Base-by-base conservation (phyloP, 1,139 yeast genomes). In the Suhomyces guaymorum region DNA sequence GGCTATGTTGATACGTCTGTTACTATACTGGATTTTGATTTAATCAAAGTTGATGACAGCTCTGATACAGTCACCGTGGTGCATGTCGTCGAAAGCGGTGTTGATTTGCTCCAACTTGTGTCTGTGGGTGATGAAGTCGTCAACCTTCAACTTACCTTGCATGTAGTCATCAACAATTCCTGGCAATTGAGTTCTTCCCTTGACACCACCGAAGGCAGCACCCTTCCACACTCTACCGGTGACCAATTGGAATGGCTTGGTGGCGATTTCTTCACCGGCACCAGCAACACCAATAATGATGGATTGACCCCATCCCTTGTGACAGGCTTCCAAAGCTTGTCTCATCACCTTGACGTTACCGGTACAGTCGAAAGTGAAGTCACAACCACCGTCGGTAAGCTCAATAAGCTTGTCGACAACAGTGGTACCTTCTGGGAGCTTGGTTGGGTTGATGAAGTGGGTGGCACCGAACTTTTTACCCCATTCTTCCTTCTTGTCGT, bases 141-240 rank as follows among this genome's bases (percentile, higher is more conserved):
- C 96, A 42, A 94, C 96, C 73, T 85, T 88, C 57, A 92, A 75
- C 51, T 74, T 75, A 48, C 97, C 97, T 26, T 69, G 64, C 71
- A 86, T 64, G 65, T 90, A 92, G 59, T 86, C 90, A 41, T 88
- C 82, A 39, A 92, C 96, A 44, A 90, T 74, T 14, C 82, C 89
- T 35, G 96, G 97, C 70, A 92, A 78, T 71, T 92, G 96, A 30
- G 96, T 60, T 72, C 97, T 84, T 58, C 98, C 98, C 72, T 92
- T 92, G 60, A 92, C 90, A 60, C 97, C 98, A 56, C 98, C 98
- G 52, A 88, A 92, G 12, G 98, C 98, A 55, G 96, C 88, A 52
- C 98, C 98, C 64, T 80, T 86, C 97, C 98, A 92, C 35, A 86
- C 95, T 69, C 98, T 82, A 53, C 98, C 98, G 29, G 98, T 92